A percentile compares a stretch with the other conserved stretches of the same genome.
phyloP scores from a whole-genome alignment of 2,329 filamentous ascomycete genomes.

The Pseudodiploospora longispora region DNA sequence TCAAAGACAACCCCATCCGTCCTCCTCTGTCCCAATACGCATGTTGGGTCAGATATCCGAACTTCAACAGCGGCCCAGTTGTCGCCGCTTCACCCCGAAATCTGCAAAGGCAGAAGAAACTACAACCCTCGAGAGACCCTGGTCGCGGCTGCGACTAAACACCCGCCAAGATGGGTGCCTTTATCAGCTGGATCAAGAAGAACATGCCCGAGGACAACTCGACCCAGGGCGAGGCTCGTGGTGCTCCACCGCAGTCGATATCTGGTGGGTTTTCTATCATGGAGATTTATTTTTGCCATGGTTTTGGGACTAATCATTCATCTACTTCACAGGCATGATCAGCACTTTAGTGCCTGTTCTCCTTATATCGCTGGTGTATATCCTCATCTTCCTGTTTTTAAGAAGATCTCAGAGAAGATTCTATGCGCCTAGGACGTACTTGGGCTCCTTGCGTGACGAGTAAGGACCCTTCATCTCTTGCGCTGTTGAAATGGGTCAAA shows the following conservation, averaged over 20 bases:
- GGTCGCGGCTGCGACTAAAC: constrained; percentile 9
- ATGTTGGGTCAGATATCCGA: background rate
- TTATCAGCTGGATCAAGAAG: constrained; percentile 30
- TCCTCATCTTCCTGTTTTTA: constrained; percentile 43
- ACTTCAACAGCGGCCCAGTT: too few relatives aligned
- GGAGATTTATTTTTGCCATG: background rate
- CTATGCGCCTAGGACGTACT: constrained; percentile 47
- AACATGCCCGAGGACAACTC: constrained; percentile 18
- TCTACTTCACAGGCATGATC: constrained; percentile 27
- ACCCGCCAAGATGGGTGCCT: constrained; percentile 26
- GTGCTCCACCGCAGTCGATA: constrained; percentile 22
- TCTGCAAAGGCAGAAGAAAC: too few relatives aligned
- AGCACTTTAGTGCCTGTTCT: constrained; percentile 47
- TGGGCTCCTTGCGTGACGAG: constrained; percentile 41
- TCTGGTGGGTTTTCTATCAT: constrained; percentile 21
- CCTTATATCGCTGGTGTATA: constrained; percentile 37
- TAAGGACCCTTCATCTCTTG: constrained; percentile 21
- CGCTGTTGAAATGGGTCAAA: background rate
- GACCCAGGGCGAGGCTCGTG: constrained; percentile 15
- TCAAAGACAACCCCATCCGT: background rate
- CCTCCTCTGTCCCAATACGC: background rate
- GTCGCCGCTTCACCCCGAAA: too few relatives aligned
- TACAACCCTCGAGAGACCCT: background rate
- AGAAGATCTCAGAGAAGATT: constrained; percentile 42
- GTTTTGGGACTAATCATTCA: constrained; percentile 4